phyloP scores from a whole-genome alignment of 306 rosid species.

The Corylus heterophylla region DNA sequence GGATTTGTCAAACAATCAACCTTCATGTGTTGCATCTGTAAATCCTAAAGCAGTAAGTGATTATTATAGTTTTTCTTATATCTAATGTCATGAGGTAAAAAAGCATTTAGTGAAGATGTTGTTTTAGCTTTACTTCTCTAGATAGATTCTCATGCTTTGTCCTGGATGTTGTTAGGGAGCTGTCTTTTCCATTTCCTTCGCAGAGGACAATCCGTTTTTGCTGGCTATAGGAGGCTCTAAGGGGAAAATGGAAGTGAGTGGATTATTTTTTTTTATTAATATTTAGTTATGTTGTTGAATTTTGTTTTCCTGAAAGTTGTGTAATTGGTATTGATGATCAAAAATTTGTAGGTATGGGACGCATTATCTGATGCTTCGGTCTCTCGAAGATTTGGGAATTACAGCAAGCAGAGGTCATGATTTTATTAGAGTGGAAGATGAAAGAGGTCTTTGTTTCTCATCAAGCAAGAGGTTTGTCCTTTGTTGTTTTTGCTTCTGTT shows the following conservation, averaged over 20 bases:
- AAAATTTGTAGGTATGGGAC: slow-evolving; percentile 69
- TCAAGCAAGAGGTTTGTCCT: background rate
- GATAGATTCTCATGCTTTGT: slow-evolving; percentile 25
- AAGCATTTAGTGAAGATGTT: background rate
- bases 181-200: slow-evolving; percentile 66
- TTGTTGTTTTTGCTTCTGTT: background rate
- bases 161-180: slow-evolving; percentile 64
- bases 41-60: slow-evolving; percentile 63
- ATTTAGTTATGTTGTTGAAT: background rate
- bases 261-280: background rate
- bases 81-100: background rate
- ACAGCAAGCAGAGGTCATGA: slow-evolving; percentile 40
- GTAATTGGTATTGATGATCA: slow-evolving; percentile 9
- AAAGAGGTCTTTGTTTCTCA: too few species aligned
- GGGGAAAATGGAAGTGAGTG: slow-evolving; percentile 74
- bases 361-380: slow-evolving; percentile 53
- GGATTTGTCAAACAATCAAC: slow-evolving; percentile 90
- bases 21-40: slow-evolving; percentile 65
- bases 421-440: background rate
- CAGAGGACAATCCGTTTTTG: slow-evolving; percentile 78
- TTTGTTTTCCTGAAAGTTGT: background rate
- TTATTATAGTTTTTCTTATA: background rate
- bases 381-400: slow-evolving; percentile 49
- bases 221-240: slow-evolving; percentile 89
- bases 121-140: slow-evolving; percentile 7